Conservation (phyloP, 139 green algal species). For the Chlamydomonas asymmetrica region DNA sequence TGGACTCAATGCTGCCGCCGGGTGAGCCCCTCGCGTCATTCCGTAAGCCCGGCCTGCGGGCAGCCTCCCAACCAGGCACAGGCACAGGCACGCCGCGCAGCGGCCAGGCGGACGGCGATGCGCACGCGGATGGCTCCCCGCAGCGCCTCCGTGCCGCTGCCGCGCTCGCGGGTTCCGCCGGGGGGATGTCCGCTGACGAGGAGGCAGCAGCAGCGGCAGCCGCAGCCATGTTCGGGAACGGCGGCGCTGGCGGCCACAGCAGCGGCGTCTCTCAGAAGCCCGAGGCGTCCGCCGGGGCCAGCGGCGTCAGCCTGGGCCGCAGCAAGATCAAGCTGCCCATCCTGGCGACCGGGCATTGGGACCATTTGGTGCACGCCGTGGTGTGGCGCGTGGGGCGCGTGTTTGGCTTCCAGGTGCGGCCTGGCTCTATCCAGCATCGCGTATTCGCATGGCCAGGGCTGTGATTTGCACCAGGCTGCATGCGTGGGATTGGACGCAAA, state of each 20-base stretch:
- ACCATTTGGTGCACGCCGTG: slow-evolving; percentile 16
- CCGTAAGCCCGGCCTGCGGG: not conserved
- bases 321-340: slow-evolving; percentile 33
- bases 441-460: too few species aligned
- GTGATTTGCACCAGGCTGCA: too few species aligned
- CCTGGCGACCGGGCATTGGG: slow-evolving; percentile 28
- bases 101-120: not conserved
- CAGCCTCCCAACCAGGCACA: not conserved
- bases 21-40: slow-evolving; percentile 4
- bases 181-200: not conserved
- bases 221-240: not conserved
- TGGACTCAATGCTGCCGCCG: slow-evolving; percentile 1
- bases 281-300: not conserved
- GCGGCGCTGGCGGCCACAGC: not conserved
- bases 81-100: not conserved
- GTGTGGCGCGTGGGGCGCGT: slow-evolving; percentile 24
- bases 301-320: not conserved
- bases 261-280: not conserved
- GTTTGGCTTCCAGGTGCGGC: slow-evolving; percentile 20
- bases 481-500: too few species aligned
- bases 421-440: too few species aligned
- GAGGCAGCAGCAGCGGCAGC: not conserved
- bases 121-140: not conserved
- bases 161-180: not conserved
- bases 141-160: not conserved